These are phyloP conservation scores for Helotiales sp. DNA, from an alignment of 2,329 filamentous ascomycete genomes.

Conservation along the genomic window DNA sequence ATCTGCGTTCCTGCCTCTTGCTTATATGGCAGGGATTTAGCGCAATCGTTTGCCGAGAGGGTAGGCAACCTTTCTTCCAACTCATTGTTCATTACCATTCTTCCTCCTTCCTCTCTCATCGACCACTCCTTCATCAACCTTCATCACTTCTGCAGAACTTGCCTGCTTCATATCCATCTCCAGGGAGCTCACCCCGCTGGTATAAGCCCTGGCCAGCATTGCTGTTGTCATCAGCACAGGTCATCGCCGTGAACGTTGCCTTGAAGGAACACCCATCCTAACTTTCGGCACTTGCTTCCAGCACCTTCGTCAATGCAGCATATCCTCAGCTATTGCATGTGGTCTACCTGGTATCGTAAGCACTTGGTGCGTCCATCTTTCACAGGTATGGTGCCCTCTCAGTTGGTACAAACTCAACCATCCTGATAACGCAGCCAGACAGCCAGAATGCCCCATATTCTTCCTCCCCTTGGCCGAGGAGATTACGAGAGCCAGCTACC, in stretches of 20 bases:
- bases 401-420: neutral
- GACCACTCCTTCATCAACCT: neutral
- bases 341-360: neutral
- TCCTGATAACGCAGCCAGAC: neutral
- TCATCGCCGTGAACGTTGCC: no score
- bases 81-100: neutral
- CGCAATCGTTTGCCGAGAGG: neutral
- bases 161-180: neutral
- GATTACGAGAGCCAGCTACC: neutral
- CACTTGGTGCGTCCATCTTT: neutral
- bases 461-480: neutral
- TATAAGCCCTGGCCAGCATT: neutral
- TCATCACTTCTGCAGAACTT: neutral
- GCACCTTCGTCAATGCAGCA: no score
- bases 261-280: neutral
- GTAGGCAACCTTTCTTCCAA: neutral
- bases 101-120: neutral
- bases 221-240: no score
- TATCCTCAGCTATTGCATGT: no score
- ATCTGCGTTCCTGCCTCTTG: no score
- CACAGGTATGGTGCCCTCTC: neutral
- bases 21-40: neutral
- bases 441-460: neutral
- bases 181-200: neutral
- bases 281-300: neutral